Percentiles rank a stretch among this genome's conserved stretches.
Conservation (phyloP, 805 yeast species). For the Hanseniaspora guilliermondii region DNA sequence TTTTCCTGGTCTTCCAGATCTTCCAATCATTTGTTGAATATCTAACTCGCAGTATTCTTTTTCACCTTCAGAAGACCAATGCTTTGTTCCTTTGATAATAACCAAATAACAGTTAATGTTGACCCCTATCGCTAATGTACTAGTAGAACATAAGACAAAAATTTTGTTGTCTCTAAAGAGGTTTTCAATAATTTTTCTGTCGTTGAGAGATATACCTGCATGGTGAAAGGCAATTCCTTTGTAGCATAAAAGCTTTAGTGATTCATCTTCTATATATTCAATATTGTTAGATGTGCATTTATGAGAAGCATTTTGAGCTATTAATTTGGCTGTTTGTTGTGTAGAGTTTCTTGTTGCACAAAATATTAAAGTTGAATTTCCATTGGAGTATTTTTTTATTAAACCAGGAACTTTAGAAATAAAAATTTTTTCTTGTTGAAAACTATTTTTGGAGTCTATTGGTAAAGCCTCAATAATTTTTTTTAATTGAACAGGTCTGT, state of each 20-base stretch:
- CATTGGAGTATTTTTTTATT: constrained; percentile 29
- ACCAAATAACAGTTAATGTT: constrained; percentile 51
- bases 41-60: constrained; percentile 45
- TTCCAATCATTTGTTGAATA: constrained; percentile 50
- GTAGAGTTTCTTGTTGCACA: constrained; percentile 44
- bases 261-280: constrained; percentile 21
- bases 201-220: constrained; percentile 42
- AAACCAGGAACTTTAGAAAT: constrained; percentile 34
- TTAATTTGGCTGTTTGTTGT: constrained; percentile 32
- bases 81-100: constrained; percentile 49
- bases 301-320: constrained; percentile 15
- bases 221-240: constrained; percentile 44
- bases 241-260: constrained; percentile 19
- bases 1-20: constrained; percentile 53
- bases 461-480: constrained; percentile 35
- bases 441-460: constrained; percentile 32
- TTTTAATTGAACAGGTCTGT: constrained; percentile 34
- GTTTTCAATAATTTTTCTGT: constrained; percentile 36
- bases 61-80: constrained; percentile 40
- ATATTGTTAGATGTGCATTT: constrained; percentile 14
- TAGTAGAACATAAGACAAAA: constrained; percentile 41
- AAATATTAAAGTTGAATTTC: constrained; percentile 38
- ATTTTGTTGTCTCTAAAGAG: constrained; percentile 34
- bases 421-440: constrained; percentile 35
- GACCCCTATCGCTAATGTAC: constrained; percentile 50